These are phyloP conservation scores for Melanopsichium pennsylvanicum DNA, from an alignment of 1,284 basidiomycete genomes.

Conservation along the genomic window DNA sequence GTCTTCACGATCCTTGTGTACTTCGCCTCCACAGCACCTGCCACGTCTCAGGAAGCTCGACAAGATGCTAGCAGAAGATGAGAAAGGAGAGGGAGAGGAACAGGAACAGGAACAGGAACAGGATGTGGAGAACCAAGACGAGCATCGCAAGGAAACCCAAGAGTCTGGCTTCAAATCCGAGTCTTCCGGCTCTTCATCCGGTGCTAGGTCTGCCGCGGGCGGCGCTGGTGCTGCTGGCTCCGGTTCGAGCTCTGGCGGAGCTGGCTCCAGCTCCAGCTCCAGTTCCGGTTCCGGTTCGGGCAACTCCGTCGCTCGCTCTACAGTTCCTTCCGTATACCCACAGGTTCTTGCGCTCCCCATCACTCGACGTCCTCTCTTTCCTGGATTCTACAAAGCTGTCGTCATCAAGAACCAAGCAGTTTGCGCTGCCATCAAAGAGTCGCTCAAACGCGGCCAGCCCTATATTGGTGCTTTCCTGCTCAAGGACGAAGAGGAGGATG, in stretches of 20 bases:
- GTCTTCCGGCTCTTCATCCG: slow-evolving; percentile 22
- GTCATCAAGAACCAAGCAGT: slow-evolving; percentile 74
- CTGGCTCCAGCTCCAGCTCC: slow-evolving; percentile 8
- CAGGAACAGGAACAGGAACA: slow-evolving; percentile 27
- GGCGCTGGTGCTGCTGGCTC: slow-evolving; percentile 6
- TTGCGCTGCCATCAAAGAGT: slow-evolving; percentile 92
- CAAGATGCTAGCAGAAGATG: no score
- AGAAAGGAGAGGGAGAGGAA: slow-evolving; percentile 22
- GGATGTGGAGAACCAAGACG: slow-evolving; percentile 34
- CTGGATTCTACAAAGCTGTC: slow-evolving; percentile 81
- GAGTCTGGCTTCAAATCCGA: slow-evolving; percentile 16
- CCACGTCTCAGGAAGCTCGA: slow-evolving; percentile 44
- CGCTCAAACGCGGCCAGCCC: slow-evolving; percentile 94
- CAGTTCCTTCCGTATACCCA: slow-evolving; percentile 74
- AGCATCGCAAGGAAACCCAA: slow-evolving; percentile 13
- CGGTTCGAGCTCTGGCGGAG: not conserved
- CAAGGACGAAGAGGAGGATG: slow-evolving; percentile 92
- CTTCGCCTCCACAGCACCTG: slow-evolving; percentile 19
- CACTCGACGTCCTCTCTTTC: slow-evolving; percentile 92
- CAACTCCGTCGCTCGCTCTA: slow-evolving; percentile 52
- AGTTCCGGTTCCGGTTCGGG: slow-evolving; percentile 27
- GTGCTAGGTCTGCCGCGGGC: slow-evolving; percentile 12
- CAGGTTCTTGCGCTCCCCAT: slow-evolving; percentile 95
- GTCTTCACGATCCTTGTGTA: slow-evolving; percentile 28
- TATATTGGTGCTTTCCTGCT: slow-evolving; percentile 97